Conservation (phyloP, 371 early-diverging fungal genomes). For the Batrachochytrium dendrobatidis region DNA sequence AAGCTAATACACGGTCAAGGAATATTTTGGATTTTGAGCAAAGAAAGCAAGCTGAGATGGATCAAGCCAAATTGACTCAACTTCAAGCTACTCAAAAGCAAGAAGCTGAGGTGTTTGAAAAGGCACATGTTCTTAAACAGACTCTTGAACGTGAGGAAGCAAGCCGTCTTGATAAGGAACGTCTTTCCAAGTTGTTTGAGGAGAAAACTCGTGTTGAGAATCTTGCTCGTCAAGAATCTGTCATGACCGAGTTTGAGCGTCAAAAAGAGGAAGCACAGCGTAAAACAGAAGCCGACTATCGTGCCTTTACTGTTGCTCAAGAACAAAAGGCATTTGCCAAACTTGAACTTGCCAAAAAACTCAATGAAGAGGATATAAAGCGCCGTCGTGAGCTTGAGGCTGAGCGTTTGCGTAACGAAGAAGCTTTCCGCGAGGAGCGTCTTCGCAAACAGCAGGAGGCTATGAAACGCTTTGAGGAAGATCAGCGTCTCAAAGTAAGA, state of each 20-base stretch:
- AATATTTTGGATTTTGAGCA: not conserved
- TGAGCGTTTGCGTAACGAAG: slow-evolving; percentile 7
- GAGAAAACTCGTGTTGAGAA: not conserved
- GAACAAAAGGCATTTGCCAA: slow-evolving; percentile 11
- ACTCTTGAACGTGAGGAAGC: slow-evolving; percentile 7
- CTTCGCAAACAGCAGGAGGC: slow-evolving; percentile 14
- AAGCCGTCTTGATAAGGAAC: not conserved
- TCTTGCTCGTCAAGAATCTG: not conserved
- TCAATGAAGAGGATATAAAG: slow-evolving; percentile 8
- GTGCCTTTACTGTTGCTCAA: not conserved
- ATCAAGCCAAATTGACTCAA: not conserved
- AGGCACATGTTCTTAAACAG: slow-evolving; percentile 1
- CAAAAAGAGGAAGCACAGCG: not conserved
- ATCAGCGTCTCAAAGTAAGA: slow-evolving; percentile 10
- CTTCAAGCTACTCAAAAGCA: not conserved
- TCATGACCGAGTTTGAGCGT: slow-evolving; percentile 1
- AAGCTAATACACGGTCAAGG: not conserved
- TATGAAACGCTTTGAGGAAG: slow-evolving; percentile 16
- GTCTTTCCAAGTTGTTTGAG: not conserved
- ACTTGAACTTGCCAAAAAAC: slow-evolving; percentile 9
- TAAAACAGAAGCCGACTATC: not conserved
- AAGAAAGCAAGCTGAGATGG: not conserved
- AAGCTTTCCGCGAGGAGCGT: slow-evolving; percentile 11
- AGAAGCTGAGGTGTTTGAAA: slow-evolving; percentile 12
- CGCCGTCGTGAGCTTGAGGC: slow-evolving; percentile 1